Evolutionary conservation across 352 stramenopile species (phyloP).

Genomic region (Peronosclerospora sorghi): DNA sequence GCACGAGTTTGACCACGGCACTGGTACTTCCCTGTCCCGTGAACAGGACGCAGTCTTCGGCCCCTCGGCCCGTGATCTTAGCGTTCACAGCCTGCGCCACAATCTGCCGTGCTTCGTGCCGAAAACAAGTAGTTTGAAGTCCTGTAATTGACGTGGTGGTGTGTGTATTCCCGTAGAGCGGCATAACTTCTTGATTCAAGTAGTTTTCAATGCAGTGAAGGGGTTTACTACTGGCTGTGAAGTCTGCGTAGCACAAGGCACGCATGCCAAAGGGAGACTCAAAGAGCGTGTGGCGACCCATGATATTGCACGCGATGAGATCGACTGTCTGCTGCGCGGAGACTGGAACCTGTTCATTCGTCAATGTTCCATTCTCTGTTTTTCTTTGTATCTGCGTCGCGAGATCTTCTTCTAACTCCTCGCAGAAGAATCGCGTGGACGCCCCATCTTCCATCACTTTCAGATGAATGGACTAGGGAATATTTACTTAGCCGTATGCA

Average conservation of each 20-base stretch:
- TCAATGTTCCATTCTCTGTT: too few species aligned
- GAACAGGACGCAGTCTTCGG: constrained; percentile 94
- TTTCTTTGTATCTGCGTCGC: too few species aligned
- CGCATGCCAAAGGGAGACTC: constrained; percentile 55
- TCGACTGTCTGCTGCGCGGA: constrained; percentile 19
- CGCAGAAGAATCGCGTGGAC: constrained; percentile 62
- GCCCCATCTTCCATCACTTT: too few species aligned
- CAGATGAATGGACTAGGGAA: too few species aligned
- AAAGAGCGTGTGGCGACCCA: constrained; percentile 37
- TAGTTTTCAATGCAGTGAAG: constrained; percentile 87
- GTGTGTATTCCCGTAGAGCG: constrained; percentile 96
- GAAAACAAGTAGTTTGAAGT: constrained; percentile 88
- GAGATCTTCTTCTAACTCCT: constrained; percentile 67
- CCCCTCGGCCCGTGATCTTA: constrained; percentile 80
- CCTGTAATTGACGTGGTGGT: constrained; percentile 81
- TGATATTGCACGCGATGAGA: constrained; percentile 33
- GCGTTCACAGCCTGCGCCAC: constrained; percentile 86
- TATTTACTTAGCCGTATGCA: too few species aligned
- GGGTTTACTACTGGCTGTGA: constrained; percentile 87
- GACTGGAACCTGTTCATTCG: too few species aligned
- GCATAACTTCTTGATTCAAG: constrained; percentile 77
- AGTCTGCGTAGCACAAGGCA: constrained; percentile 91
- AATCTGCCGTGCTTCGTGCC: constrained; percentile 91
- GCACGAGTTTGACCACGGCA: constrained; percentile 74
- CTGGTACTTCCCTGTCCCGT: constrained; percentile 77